Percentiles rank a stretch among this genome's conserved stretches.
These are phyloP conservation scores for Hippophae gyantsensis DNA, from an alignment of 306 rosid species.

Conservation along the genomic window DNA sequence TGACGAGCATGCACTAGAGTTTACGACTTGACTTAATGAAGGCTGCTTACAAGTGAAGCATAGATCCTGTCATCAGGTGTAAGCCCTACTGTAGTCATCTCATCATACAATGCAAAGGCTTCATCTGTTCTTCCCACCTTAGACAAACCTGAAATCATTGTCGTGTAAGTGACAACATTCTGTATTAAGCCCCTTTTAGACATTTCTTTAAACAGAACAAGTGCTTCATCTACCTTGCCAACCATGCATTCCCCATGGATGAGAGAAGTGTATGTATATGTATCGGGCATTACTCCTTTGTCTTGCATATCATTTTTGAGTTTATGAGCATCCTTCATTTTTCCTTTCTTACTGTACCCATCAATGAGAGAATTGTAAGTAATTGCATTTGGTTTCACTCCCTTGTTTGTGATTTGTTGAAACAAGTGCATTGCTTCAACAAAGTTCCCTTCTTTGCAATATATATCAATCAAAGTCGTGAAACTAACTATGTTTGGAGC, in stretches of 20 bases:
- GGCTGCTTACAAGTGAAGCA: constrained; percentile 39
- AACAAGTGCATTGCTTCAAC: constrained; percentile 52
- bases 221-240: constrained; percentile 54
- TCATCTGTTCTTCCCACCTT: constrained; percentile 70
- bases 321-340: constrained; percentile 45
- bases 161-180: constrained; percentile 48
- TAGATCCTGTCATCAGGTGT: constrained; percentile 40
- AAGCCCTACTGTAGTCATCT: constrained; percentile 46
- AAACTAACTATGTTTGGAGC: constrained; percentile 45
- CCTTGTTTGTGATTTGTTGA: constrained; percentile 49
- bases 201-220: constrained; percentile 59
- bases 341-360: constrained; percentile 54
- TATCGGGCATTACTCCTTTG: constrained; percentile 55
- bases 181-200: constrained; percentile 33
- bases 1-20: too few species aligned
- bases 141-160: constrained; percentile 69
- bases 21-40: constrained; percentile 6
- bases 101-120: constrained; percentile 63
- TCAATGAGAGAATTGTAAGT: constrained; percentile 63
- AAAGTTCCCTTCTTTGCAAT: constrained; percentile 77
- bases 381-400: constrained; percentile 43
- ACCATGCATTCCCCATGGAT: constrained; percentile 61
- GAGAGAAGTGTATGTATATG: constrained; percentile 63
- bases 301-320: constrained; percentile 46
- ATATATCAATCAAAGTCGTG: constrained; percentile 56